Evolutionary conservation across 1,284 basidiomycete species (phyloP), one percentile per base, ranked within the genome.

Genomic region (Naganishia albida): DNA sequence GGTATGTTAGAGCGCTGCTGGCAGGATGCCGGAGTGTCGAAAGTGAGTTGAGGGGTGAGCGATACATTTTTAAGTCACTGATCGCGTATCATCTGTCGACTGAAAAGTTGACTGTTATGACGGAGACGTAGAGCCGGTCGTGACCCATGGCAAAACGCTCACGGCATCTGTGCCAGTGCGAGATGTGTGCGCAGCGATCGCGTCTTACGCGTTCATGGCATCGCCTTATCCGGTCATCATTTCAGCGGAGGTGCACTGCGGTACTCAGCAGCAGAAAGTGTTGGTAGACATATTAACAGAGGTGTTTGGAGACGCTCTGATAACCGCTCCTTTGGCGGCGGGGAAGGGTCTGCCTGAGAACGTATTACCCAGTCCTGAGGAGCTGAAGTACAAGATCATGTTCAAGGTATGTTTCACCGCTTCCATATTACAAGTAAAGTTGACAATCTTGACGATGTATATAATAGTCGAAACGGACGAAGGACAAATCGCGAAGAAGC

Each of bases 201-300:
- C 85, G 28, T 91, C 91, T 75, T 98, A 98, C 74, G 94, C 91
- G 0, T 99, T 99, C 74, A 87, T 91, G 42, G 85, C 90, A 0
- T 96, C 93, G 2, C 91, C 93, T 0, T 98, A 94, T 75, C 95
- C 95, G 0, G 82, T 99, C 71, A 90, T 99, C 74, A 88, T 99
- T 68, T 96, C 92, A 12, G 88, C 93, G 20, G 95, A 99, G 80
- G 85, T 97, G 0, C 94, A 97, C 73, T 96, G 92, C 76, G 83
- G 85, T 0, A 72, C 92, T 3, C 77, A 84, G 23, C 92, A 96
- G 77, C 95, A 99, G 77, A 89, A 90, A 54, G 83, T 84, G 74
- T 83, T 98, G 30, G 93, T 88, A 0, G 75, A 81, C 1, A 91
- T 95, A 68, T 87, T 99, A 83, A 82, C 77, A 16, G 85, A 88